A percentile compares a stretch with the other conserved stretches of the same genome.
Evolutionary conservation across 108 stramenopile genomes (phyloP).

Genomic region (Bacterosira constricta): DNA sequence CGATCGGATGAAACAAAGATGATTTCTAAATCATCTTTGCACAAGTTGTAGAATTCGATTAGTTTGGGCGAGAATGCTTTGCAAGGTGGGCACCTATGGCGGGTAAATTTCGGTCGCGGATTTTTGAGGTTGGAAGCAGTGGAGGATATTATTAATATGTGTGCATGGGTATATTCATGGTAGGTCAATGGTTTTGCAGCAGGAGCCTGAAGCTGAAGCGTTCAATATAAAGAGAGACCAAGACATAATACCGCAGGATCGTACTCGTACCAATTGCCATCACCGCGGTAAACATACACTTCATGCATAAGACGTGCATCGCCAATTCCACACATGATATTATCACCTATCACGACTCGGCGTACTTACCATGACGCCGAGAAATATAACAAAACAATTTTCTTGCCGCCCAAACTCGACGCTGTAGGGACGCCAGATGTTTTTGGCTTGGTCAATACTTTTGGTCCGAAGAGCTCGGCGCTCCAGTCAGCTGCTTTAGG

Average conservation of each 20-base stretch:
- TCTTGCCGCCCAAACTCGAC: constrained; percentile 48
- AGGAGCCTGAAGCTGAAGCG: too few species aligned
- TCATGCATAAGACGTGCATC: too few species aligned
- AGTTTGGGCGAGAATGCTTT: constrained; percentile 69
- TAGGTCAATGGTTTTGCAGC: neutral
- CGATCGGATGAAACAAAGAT: constrained; percentile 74
- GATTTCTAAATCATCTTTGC: constrained; percentile 60
- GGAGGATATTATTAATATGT: neutral
- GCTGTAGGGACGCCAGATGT: constrained; percentile 36
- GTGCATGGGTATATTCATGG: constrained; percentile 1
- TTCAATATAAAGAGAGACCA: neutral
- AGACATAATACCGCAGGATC: too few species aligned
- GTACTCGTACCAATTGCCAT: too few species aligned
- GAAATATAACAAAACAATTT: constrained; percentile 71
- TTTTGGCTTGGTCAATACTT: constrained; percentile 35
- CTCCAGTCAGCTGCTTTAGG: constrained; percentile 8
- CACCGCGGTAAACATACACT: too few species aligned
- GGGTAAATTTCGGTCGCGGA: neutral
- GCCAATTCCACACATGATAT: too few species aligned
- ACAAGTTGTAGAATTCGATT: constrained; percentile 59
- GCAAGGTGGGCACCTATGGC: constrained; percentile 60
- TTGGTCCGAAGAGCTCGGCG: constrained; percentile 33
- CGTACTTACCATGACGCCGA: constrained; percentile 51
- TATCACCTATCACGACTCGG: neutral
- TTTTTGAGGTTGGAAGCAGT: neutral